Percentiles rank a stretch among this genome's conserved stretches.
Conservation (phyloP, 2,329 filamentous ascomycete genomes). For the Colletotrichum sp. region DNA sequence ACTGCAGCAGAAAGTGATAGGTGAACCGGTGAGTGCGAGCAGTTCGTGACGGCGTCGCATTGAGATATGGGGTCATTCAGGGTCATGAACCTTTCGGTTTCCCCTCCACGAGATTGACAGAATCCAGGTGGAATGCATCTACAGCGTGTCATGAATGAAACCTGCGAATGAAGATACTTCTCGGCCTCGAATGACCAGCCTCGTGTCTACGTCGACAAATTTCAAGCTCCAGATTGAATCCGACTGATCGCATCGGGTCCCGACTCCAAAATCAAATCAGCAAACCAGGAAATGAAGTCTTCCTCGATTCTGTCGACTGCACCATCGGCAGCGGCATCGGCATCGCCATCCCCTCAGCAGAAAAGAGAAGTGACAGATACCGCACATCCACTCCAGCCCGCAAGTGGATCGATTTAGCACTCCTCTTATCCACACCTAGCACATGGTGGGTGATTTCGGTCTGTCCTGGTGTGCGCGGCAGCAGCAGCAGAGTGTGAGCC, state of each 20-base stretch:
- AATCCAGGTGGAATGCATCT: not conserved
- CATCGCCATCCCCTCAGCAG: not conserved
- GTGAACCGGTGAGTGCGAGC: not conserved
- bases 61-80: not conserved
- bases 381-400: not conserved
- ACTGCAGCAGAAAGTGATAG: not conserved
- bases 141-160: not conserved
- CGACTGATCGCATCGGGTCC: not conserved
- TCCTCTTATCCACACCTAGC: not conserved
- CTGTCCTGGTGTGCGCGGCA: not conserved
- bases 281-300: not conserved
- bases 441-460: not conserved
- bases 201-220: not conserved
- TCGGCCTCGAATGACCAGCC: not conserved
- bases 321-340: not conserved
- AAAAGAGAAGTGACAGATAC: not conserved
- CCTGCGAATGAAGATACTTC: not conserved
- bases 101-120: not conserved
- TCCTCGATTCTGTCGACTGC: not conserved
- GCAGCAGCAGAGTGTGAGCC: not conserved
- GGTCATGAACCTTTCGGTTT: not conserved
- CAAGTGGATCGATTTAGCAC: not conserved
- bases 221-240: not conserved
- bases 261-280: not conserved
- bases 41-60: not conserved